phyloP scores from a whole-genome alignment of 2,329 filamentous ascomycete genomes.

The Phialemonium atrogriseum region DNA sequence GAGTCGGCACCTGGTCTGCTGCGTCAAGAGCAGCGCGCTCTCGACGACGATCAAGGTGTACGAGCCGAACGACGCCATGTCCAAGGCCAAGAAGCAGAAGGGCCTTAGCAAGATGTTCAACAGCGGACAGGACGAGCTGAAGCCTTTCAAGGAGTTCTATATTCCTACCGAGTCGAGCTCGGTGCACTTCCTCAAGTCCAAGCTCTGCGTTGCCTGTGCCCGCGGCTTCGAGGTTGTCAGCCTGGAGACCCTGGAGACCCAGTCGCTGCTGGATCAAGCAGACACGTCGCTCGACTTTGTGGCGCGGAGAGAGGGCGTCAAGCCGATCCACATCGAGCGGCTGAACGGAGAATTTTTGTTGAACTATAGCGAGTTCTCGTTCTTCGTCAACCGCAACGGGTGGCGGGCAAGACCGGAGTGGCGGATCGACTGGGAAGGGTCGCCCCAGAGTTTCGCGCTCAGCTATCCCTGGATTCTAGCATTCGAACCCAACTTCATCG shows the following conservation, averaged over 20 bases:
- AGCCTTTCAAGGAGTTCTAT: constrained; percentile 98
- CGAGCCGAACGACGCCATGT: constrained; percentile 91
- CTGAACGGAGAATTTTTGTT: constrained; percentile 95
- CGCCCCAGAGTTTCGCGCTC: constrained; percentile 83
- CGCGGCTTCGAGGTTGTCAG: constrained; percentile 96
- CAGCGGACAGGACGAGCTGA: constrained; percentile 83
- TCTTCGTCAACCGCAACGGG: constrained; percentile 97
- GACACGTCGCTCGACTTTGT: constrained; percentile 98
- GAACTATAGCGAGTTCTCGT: constrained; percentile 97
- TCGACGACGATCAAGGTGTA: constrained; percentile 99
- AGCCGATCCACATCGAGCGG: constrained; percentile 93
- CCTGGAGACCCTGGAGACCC: constrained; percentile 93
- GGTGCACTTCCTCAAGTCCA: constrained; percentile 94
- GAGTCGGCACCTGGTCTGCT: constrained; percentile 89
- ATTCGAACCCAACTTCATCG: constrained; percentile 96
- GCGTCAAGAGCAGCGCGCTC: constrained; percentile 86
- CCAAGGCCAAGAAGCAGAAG: constrained; percentile 90
- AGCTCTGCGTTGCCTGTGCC: constrained; percentile 91
- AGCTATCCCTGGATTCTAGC: constrained; percentile 96
- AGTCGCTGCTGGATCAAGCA: constrained; percentile 92
- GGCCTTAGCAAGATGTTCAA: constrained; percentile 95
- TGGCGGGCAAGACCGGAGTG: constrained; percentile 95
- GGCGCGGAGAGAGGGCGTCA: constrained; percentile 83
- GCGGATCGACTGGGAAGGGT: constrained; percentile 96
- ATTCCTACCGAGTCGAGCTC: constrained; percentile 97